Conservation (phyloP, 2,329 filamentous ascomycete genomes). For the Cytospora paraplurivora region DNA sequence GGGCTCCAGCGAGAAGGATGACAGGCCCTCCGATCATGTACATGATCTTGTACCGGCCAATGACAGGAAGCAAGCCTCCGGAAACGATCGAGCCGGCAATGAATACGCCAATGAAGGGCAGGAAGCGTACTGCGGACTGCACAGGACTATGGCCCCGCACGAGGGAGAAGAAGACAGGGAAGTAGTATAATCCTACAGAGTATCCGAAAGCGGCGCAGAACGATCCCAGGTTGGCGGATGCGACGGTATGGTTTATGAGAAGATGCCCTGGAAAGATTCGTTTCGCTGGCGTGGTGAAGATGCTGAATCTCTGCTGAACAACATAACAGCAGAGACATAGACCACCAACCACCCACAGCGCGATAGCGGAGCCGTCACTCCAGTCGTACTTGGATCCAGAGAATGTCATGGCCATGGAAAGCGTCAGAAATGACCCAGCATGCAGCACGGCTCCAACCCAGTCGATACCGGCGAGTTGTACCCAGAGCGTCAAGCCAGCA, state of each 20-base stretch:
- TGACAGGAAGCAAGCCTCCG: slow-evolving; percentile 1
- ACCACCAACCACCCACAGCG: background rate
- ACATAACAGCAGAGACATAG: background rate
- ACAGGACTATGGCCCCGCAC: background rate
- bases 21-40: background rate
- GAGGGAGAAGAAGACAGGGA: background rate
- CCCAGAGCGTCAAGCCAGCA: background rate
- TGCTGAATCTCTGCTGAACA: background rate
- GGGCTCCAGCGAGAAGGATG: background rate
- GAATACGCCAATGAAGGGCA: slow-evolving; percentile 1
- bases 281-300: background rate
- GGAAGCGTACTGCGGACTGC: background rate
- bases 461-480: background rate
- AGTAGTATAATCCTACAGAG: background rate
- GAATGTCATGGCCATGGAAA: background rate
- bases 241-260: background rate
- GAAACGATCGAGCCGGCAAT: background rate
- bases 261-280: background rate
- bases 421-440: background rate
- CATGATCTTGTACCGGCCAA: background rate
- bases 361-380: background rate
- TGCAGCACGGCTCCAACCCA: background rate
- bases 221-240: background rate
- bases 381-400: background rate
- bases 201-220: background rate